Percentiles rank a stretch among this genome's conserved stretches.
These are phyloP conservation scores for Fulvia fulva DNA, from an alignment of 2,329 filamentous ascomycete genomes.

Conservation along the genomic window DNA sequence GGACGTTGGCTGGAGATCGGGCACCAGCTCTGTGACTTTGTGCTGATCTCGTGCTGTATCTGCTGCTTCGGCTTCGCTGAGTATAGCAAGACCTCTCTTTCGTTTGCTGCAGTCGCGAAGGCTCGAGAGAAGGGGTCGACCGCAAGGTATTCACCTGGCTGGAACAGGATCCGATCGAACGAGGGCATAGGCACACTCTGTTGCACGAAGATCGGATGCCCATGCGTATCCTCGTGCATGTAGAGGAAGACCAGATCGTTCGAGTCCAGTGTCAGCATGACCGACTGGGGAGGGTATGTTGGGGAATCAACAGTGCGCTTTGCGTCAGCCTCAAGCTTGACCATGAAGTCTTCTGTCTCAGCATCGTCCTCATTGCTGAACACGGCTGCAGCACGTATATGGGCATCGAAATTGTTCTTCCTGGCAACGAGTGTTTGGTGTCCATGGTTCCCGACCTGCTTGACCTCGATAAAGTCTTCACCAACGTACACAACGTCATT, in stretches of 20 bases:
- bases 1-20: constrained; percentile 57
- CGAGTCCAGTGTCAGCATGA: constrained; percentile 71
- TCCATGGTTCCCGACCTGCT: constrained; percentile 55
- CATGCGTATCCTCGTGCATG: constrained; percentile 46
- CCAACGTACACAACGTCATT: constrained; percentile 88
- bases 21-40: constrained; percentile 43
- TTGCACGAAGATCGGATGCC: constrained; percentile 57
- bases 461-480: constrained; percentile 61
- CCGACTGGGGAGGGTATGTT: constrained; percentile 65
- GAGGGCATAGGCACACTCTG: constrained; percentile 58
- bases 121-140: constrained; percentile 68
- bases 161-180: constrained; percentile 47
- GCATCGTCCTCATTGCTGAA: constrained; percentile 50
- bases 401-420: constrained; percentile 72
- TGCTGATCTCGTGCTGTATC: constrained; percentile 50
- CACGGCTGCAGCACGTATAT: constrained; percentile 74
- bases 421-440: constrained; percentile 71
- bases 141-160: constrained; percentile 64
- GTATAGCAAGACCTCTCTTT: constrained; percentile 67
- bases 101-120: constrained; percentile 66
- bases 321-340: constrained; percentile 26
- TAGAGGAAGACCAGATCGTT: constrained; percentile 75
- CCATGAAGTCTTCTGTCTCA: constrained; percentile 36
- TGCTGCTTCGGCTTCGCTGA: constrained; percentile 57
- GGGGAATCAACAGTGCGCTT: constrained; percentile 8